Conservation (phyloP, 129 eudicot species). For the Heracleum sosnowskyi region DNA sequence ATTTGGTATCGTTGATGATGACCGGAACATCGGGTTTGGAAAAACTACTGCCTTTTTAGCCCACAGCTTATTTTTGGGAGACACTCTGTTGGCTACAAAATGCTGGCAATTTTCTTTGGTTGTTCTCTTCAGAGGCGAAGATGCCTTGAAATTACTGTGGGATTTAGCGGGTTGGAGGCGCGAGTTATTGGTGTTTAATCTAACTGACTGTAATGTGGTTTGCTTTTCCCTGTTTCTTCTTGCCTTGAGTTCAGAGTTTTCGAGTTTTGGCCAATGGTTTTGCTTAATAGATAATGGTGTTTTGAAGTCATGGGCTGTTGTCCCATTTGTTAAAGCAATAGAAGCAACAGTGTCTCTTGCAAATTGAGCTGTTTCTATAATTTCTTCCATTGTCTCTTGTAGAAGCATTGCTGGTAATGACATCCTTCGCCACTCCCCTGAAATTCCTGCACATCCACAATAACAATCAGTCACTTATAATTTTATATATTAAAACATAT, state of each 20-base stretch:
- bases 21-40: constrained; percentile 66
- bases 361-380: constrained; percentile 59
- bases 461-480: too few species aligned
- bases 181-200: constrained; percentile 37
- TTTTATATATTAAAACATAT: too few species aligned
- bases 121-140: constrained; percentile 24
- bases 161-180: constrained; percentile 59
- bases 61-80: constrained; percentile 82
- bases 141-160: constrained; percentile 57
- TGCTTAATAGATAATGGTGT: constrained; percentile 52
- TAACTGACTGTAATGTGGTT: constrained; percentile 17
- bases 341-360: constrained; percentile 51
- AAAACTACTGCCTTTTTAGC: constrained; percentile 66
- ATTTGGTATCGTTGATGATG: constrained; percentile 49
- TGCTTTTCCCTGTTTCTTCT: constrained; percentile 70
- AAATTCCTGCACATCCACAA: too few species aligned
- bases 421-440: too few species aligned
- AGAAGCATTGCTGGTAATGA: constrained; percentile 91
- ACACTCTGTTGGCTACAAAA: constrained; percentile 54
- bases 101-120: constrained; percentile 46
- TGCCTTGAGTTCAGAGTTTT: constrained; percentile 43
- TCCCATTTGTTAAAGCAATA: constrained; percentile 19
- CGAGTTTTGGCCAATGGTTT: constrained; percentile 32
- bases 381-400: constrained; percentile 82
- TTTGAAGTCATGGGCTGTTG: constrained; percentile 46